Percentiles rank a stretch among this genome's conserved stretches.
Evolutionary conservation across 805 yeast species (phyloP).

Genomic region (Hanseniaspora occidentalis): DNA sequence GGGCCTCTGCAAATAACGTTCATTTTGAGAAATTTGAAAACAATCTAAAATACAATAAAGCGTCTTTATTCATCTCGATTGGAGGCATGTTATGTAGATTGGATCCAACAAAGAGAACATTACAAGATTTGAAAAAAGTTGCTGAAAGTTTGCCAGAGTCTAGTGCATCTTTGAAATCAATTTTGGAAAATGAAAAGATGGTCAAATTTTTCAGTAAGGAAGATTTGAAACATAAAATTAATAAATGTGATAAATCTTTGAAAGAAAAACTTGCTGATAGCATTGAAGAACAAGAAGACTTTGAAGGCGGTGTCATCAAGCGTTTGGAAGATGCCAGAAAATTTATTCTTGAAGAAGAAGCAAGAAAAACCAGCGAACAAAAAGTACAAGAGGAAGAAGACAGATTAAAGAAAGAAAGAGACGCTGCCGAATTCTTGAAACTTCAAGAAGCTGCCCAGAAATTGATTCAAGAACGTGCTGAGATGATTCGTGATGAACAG

Average conservation of each 20-base stretch:
- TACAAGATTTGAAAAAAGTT: conserved; percentile 48
- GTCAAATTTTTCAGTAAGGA: conserved; percentile 38
- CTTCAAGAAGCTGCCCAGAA: conserved; percentile 47
- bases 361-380: conserved; percentile 35
- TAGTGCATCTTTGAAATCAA: conserved; percentile 40
- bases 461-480: conserved; percentile 43
- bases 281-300: conserved; percentile 58
- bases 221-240: conserved; percentile 78
- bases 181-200: conserved; percentile 35
- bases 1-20: conserved; percentile 31
- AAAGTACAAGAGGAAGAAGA: conserved; percentile 30
- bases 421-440: conserved; percentile 34
- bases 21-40: conserved; percentile 28
- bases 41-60: conserved; percentile 61
- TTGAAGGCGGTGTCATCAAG: conserved; percentile 41
- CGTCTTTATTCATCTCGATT: conserved; percentile 72
- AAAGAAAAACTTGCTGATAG: conserved; percentile 58
- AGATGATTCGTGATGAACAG: conserved; percentile 27
- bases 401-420: conserved; percentile 35
- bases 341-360: conserved; percentile 35
- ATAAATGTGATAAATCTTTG: conserved; percentile 68
- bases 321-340: conserved; percentile 67
- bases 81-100: conserved; percentile 71
- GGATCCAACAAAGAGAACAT: conserved; percentile 43
- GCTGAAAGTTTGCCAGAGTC: conserved; percentile 49